Evolutionary conservation across 2,329 filamentous ascomycete species (phyloP), one percentile per base, ranked within the genome.

Genomic region (Hymenoscyphus repandus): DNA sequence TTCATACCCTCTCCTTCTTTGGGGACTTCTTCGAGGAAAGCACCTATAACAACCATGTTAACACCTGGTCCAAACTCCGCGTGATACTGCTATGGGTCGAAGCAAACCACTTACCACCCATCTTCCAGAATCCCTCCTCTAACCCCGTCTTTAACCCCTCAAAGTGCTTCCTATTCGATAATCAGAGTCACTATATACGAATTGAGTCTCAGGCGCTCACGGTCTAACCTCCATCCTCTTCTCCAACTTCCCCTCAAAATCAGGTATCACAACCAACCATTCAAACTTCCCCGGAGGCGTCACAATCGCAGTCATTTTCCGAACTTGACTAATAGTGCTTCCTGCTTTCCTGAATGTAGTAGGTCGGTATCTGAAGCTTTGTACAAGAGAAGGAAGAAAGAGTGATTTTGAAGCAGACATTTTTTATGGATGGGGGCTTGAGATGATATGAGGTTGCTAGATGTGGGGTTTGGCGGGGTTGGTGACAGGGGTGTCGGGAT

Each of bases 261-360:
- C 85, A 11, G 83, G 85, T 34, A 88, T 64, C 51, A 89, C 74
- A 60, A 85, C 82, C 34, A 90, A 76, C 73, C 83, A 90, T 67
- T 88, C 82, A 54, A 71, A 76, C 64, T 76, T 78, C 22, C 51
- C 52, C 0, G 55, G 31, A 13, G 54, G 38, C 6, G 18, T 20
- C 17, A 11, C 17, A 20, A 40, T 40, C 9, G 33, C 10, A 4
- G 41, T 44, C n/a, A 22, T 44, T 31, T 27, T 27, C 22, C 22
- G 4, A 7, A 7, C 22, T 27, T 27, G 22, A 27, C 7, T 27
- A 7, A 27, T 7, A 7, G 7, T 7, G 7, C 22, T 20, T 45
- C 38, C 38, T 40, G 38, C 10, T 20, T 39, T 39, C 10, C 38
- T 7, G 15, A 20, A 20, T 27, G 7, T 27, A 27, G 22, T 7